Conservation (phyloP, 169 alveolate species). For the Eimeria praecox region DNA sequence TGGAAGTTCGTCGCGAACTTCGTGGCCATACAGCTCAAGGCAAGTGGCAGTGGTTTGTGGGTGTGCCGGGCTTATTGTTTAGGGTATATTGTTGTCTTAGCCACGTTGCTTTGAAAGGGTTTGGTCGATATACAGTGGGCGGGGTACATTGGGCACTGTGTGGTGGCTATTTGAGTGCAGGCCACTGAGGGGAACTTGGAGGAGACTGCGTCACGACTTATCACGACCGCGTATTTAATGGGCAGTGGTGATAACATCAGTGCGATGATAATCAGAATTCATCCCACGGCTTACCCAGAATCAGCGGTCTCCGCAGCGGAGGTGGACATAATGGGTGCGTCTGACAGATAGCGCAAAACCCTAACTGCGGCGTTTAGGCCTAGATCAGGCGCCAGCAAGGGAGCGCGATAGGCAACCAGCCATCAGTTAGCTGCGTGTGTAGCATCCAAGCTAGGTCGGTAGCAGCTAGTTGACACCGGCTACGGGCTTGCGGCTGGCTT, state of each 20-base stretch:
- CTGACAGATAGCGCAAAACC: background rate
- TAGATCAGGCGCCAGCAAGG: background rate
- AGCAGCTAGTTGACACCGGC: background rate
- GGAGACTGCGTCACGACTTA: conserved; percentile 20
- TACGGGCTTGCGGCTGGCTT: background rate
- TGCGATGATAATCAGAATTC: conserved; percentile 17
- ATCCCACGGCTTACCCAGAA: background rate
- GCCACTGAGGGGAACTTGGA: conserved; percentile 21
- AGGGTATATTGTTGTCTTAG: background rate
- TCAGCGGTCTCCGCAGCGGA: conserved; percentile 7
- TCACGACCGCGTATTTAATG: conserved; percentile 3
- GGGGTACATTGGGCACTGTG: background rate
- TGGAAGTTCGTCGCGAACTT: conserved; percentile 38
- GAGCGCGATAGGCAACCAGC: background rate
- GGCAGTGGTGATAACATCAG: conserved; percentile 39
- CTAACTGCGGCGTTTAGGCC: background rate
- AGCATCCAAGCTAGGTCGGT: background rate
- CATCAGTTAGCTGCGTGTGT: background rate
- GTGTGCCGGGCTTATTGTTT: background rate
- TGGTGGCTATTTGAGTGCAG: background rate
- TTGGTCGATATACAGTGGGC: background rate
- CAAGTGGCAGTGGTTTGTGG: background rate
- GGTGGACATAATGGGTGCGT: conserved; percentile 11
- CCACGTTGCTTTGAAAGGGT: background rate
- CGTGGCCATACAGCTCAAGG: conserved; percentile 25